Conservation (phyloP, 768 basidiomycete species). For the Sistotremastrum suecicum region DNA sequence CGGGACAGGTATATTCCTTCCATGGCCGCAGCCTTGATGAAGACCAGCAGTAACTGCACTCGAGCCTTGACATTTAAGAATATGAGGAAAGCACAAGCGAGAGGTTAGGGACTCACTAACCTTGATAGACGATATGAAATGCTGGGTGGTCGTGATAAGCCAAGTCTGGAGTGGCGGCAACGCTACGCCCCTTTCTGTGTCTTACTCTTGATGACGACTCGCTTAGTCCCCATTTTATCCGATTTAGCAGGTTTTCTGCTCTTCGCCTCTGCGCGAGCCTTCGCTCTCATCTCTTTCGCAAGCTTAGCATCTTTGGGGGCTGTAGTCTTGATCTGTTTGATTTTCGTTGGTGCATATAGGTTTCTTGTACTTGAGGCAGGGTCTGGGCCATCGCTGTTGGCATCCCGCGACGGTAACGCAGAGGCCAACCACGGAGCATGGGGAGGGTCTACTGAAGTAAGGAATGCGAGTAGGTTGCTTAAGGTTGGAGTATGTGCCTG, state of each 20-base stretch:
- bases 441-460: slow-evolving; percentile 37
- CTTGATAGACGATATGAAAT: too few species aligned
- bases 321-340: slow-evolving; percentile 70
- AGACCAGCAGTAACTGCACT: too few species aligned
- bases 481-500: slow-evolving; percentile 10
- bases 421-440: slow-evolving; percentile 54
- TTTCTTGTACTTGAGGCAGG: not conserved
- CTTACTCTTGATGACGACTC: too few species aligned
- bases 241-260: slow-evolving; percentile 10
- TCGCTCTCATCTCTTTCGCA: slow-evolving; percentile 42
- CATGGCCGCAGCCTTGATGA: too few species aligned
- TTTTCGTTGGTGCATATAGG: slow-evolving; percentile 48
- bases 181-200: too few species aligned
- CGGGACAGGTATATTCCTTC: too few species aligned
- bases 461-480: slow-evolving; percentile 15
- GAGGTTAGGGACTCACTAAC: too few species aligned
- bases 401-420: slow-evolving; percentile 7
- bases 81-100: too few species aligned
- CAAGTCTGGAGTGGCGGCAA: too few species aligned
- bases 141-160: too few species aligned
- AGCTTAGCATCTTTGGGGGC: slow-evolving; percentile 68
- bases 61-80: too few species aligned
- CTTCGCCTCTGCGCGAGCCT: slow-evolving; percentile 37
- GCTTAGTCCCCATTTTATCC: not conserved
- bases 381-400: not conserved